phyloP scores from a whole-genome alignment of 106 monocot species.

The Apostasia shenzhenica region DNA sequence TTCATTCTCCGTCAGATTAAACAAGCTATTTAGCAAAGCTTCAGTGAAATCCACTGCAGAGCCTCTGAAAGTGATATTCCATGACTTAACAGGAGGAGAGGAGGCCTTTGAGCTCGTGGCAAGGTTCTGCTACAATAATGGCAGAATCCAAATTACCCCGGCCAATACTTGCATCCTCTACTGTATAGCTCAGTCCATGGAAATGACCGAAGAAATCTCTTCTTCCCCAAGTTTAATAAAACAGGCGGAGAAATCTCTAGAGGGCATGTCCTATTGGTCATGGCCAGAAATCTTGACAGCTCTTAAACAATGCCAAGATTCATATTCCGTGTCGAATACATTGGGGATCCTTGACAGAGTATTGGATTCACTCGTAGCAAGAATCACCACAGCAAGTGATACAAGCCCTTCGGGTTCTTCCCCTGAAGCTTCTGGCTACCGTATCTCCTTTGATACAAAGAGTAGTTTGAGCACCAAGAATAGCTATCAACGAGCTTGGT shows the following conservation, averaged over 20 bases:
- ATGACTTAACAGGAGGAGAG: conserved; percentile 60
- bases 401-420: conserved; percentile 59
- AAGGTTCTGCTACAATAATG: conserved; percentile 16
- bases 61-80: conserved; percentile 37
- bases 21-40: conserved; percentile 31
- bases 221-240: conserved; percentile 32
- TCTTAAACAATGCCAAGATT: conserved; percentile 63
- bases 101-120: conserved; percentile 30
- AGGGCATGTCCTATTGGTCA: conserved; percentile 43
- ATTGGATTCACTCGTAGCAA: conserved; percentile 44
- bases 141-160: conserved; percentile 8
- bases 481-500: conserved; percentile 43
- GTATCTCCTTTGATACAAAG: conserved; percentile 70
- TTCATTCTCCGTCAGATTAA: conserved; percentile 42
- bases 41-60: conserved; percentile 12
- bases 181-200: conserved; percentile 15
- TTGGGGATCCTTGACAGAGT: conserved; percentile 37
- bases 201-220: conserved; percentile 15
- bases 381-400: conserved; percentile 34
- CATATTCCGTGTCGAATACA: conserved; percentile 9
- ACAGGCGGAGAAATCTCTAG: conserved; percentile 32
- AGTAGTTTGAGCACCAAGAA: conserved; percentile 15
- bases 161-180: conserved; percentile 10
- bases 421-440: conserved; percentile 61
- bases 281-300: conserved; percentile 56